Percentiles rank a stretch among this genome's conserved stretches.
phyloP scores from a whole-genome alignment of 768 basidiomycete genomes.

The Termitomyces sp. region DNA sequence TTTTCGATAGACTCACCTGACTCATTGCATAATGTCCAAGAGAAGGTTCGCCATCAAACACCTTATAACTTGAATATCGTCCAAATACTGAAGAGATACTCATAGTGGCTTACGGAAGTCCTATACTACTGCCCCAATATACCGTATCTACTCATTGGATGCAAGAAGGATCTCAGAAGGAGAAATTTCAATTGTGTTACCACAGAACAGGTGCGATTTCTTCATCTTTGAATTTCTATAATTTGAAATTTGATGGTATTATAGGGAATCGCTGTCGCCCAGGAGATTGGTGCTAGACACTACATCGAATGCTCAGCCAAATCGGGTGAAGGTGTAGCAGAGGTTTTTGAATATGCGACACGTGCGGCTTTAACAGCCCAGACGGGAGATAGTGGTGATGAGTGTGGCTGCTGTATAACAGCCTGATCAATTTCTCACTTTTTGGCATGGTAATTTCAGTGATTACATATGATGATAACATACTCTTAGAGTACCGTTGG shows the following conservation, averaged over 20 bases:
- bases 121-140: slow-evolving; percentile 94
- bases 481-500: not conserved
- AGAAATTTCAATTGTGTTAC: slow-evolving; percentile 92
- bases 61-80: not conserved
- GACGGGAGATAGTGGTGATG: not conserved
- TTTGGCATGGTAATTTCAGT: not conserved
- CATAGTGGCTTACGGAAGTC: slow-evolving; percentile 97
- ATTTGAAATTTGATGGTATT: not conserved
- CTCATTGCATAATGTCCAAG: slow-evolving; percentile 98
- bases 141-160: slow-evolving; percentile 95
- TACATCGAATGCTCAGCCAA: slow-evolving; percentile 98
- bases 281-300: slow-evolving; percentile 94
- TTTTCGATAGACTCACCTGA: slow-evolving; percentile 98
- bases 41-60: slow-evolving; percentile 65
- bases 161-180: slow-evolving; percentile 98
- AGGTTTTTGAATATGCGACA: slow-evolving; percentile 98
- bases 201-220: slow-evolving; percentile 72
- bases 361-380: slow-evolving; percentile 65
- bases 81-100: not conserved
- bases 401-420: slow-evolving; percentile 6
- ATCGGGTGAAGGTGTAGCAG: slow-evolving; percentile 93
- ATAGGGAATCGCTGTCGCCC: slow-evolving; percentile 89
- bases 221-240: not conserved
- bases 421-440: slow-evolving; percentile 10
- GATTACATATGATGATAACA: not conserved